Evolutionary conservation across 768 basidiomycete species (phyloP).

Genomic region (Rhodotorula diobovata): DNA sequence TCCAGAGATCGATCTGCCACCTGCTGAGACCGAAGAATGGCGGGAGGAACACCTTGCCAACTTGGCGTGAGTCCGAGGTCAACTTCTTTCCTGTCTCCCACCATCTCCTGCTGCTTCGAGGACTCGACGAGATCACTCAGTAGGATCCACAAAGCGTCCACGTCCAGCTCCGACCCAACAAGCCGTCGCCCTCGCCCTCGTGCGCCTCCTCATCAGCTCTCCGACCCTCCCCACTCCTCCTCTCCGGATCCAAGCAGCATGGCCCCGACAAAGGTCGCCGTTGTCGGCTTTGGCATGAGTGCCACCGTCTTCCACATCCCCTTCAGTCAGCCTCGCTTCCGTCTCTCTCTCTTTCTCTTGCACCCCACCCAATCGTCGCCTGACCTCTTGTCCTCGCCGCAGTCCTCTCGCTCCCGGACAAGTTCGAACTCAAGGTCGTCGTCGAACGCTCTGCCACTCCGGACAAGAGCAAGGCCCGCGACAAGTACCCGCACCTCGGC

Average conservation of each 20-base stretch:
- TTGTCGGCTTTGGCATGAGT: constrained; percentile 37
- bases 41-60: too few relatives aligned
- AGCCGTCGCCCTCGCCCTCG: neutral
- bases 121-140: too few relatives aligned
- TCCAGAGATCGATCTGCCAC: too few relatives aligned
- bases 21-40: too few relatives aligned
- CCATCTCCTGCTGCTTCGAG: too few relatives aligned
- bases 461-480: constrained; percentile 60
- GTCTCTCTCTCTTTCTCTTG: neutral
- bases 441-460: constrained; percentile 60
- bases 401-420: constrained; percentile 62
- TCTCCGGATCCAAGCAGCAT: neutral
- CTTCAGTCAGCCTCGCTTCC: constrained; percentile 48
- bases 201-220: neutral
- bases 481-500: constrained; percentile 53
- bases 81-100: neutral
- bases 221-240: neutral
- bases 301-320: constrained; percentile 68
- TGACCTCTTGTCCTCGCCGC: neutral
- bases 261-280: constrained; percentile 18
- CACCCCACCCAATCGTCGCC: neutral
- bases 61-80: too few relatives aligned
- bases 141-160: too few relatives aligned
- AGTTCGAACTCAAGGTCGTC: constrained; percentile 67
- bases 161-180: neutral